phyloP scores from a whole-genome alignment of 139 green algal species.

The Prasinococcaceae sp. region DNA sequence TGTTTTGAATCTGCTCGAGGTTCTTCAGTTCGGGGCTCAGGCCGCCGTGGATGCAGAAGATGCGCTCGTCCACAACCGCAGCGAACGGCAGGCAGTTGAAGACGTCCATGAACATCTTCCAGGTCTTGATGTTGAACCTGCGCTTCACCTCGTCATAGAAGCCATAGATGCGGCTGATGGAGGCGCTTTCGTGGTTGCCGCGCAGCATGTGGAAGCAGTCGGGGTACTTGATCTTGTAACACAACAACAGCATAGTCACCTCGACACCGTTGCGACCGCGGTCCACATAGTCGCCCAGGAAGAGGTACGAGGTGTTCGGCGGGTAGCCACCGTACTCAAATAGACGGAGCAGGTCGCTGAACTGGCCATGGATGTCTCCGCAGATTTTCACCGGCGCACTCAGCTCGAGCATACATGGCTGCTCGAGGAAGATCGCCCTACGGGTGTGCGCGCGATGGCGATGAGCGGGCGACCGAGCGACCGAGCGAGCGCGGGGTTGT shows the following conservation, averaged over 20 bases:
- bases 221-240: constrained; percentile 74
- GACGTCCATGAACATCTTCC: constrained; percentile 93
- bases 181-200: constrained; percentile 90
- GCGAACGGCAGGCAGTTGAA: constrained; percentile 94
- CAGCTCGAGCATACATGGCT: constrained; percentile 94
- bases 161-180: constrained; percentile 98
- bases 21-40: constrained; percentile 91
- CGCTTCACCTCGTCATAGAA: constrained; percentile 99
- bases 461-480: too few species aligned
- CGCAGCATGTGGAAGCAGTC: constrained; percentile 86
- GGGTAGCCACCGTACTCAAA: constrained; percentile 97
- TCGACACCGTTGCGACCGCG: constrained; percentile 62
- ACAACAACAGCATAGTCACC: constrained; percentile 57
- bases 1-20: constrained; percentile 88
- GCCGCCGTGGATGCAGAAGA: constrained; percentile 96
- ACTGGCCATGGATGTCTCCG: constrained; percentile 95
- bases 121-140: constrained; percentile 90
- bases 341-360: constrained; percentile 82
- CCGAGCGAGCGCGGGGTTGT: too few species aligned
- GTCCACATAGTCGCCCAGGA: constrained; percentile 73
- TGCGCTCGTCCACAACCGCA: constrained; percentile 94
- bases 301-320: constrained; percentile 82
- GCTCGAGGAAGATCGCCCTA: constrained; percentile 69
- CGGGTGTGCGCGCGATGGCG: too few species aligned
- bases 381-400: constrained; percentile 99